phyloP scores from a whole-genome alignment of 805 yeast genomes.

The Candida schatavii region DNA sequence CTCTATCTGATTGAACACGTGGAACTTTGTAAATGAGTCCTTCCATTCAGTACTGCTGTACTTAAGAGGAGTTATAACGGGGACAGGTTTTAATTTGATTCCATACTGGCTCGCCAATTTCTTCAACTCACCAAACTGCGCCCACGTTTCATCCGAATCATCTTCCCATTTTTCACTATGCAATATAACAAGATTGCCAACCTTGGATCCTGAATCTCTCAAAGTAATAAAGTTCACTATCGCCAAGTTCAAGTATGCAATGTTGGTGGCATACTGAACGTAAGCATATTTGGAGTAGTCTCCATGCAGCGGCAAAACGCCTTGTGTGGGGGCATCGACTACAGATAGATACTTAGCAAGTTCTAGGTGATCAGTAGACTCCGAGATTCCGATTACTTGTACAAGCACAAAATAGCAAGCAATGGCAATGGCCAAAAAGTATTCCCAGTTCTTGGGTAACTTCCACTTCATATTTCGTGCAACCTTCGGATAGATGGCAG shows the following conservation, averaged over 20 bases:
- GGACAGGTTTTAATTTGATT: slow-evolving; percentile 27
- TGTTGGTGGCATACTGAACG: slow-evolving; percentile 58
- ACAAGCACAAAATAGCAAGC: slow-evolving; percentile 16
- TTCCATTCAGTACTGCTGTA: slow-evolving; percentile 39
- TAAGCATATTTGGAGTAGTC: slow-evolving; percentile 42
- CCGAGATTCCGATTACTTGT: slow-evolving; percentile 20
- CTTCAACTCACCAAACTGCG: slow-evolving; percentile 11
- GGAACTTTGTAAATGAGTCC: slow-evolving; percentile 53
- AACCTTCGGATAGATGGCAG: no score
- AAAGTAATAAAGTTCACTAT: slow-evolving; percentile 43
- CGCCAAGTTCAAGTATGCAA: slow-evolving; percentile 50
- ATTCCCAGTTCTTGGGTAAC: slow-evolving; percentile 22
- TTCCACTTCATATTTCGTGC: no score
- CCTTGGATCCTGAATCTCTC: slow-evolving; percentile 28
- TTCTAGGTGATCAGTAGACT: slow-evolving; percentile 15
- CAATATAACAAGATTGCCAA: slow-evolving; percentile 48
- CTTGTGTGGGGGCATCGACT: neutral
- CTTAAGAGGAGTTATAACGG: slow-evolving; percentile 10
- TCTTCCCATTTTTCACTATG: slow-evolving; percentile 16
- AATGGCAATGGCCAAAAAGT: slow-evolving; percentile 18
- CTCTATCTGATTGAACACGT: slow-evolving; percentile 46
- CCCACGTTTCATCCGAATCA: neutral
- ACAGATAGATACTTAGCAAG: slow-evolving; percentile 7
- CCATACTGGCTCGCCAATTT: slow-evolving; percentile 14
- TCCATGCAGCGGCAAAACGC: neutral